phyloP scores from a whole-genome alignment of 371 early-diverging fungal genomes.

The Mortierella sp. region DNA sequence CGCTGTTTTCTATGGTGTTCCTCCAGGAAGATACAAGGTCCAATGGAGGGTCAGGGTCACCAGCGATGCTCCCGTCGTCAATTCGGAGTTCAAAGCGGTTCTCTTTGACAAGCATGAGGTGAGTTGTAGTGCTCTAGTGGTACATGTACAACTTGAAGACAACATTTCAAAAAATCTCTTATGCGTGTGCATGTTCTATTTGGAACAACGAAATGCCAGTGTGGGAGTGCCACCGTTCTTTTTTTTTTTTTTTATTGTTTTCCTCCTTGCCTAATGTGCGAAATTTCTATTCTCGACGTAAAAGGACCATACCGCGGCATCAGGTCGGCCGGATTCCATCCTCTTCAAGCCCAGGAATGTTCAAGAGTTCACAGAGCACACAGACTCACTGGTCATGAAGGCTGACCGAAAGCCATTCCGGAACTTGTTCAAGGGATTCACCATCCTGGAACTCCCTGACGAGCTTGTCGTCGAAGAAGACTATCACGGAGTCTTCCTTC shows the following conservation, averaged over 20 bases:
- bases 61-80: conserved; percentile 43
- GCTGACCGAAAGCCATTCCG: conserved; percentile 33
- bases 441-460: conserved; percentile 36
- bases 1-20: conserved; percentile 26
- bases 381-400: conserved; percentile 17
- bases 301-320: conserved; percentile 5
- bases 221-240: too few species aligned
- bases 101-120: conserved; percentile 38
- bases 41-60: conserved; percentile 44
- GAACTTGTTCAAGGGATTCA: conserved; percentile 31
- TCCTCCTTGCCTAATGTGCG: too few species aligned
- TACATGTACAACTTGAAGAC: too few species aligned
- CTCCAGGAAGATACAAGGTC: conserved; percentile 42
- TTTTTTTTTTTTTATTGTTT: neutral
- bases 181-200: too few species aligned
- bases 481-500: conserved; percentile 24
- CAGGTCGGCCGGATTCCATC: conserved; percentile 7
- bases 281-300: too few species aligned
- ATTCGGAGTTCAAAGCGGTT: conserved; percentile 36
- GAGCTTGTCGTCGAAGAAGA: conserved; percentile 32
- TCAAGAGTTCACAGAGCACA: conserved; percentile 35
- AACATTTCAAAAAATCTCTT: too few species aligned
- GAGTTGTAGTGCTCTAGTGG: too few species aligned
- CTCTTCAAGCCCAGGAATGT: conserved; percentile 25
- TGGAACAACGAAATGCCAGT: too few species aligned